Base-by-base conservation (phyloP, 2,329 filamentous ascomycete genomes). In the Venturiaceae sp. region DNA sequence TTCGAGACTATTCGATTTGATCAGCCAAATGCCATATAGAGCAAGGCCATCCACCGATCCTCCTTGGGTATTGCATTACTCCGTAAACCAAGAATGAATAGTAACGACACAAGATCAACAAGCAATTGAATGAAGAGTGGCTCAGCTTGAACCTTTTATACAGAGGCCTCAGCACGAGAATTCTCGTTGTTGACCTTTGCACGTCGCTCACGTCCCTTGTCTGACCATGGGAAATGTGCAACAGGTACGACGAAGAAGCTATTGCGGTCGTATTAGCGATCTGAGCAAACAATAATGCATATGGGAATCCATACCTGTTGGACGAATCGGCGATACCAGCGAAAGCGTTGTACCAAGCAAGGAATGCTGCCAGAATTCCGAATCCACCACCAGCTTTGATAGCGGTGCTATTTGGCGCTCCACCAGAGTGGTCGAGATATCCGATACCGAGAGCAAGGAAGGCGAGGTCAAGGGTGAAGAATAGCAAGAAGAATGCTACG, bases 201-300 rank as follows among this genome's bases (percentile, higher is more conserved):
- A 61, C 85, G 81, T 61, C 70, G 72, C 72, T 84, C 80, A 62
- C 81, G 82, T 57, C 83, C 88, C 75, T 87, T 87, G 66, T 88
- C 86, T 37, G 88, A 92, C 92, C 92, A 96, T 57, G 92, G 92
- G 80, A 96, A 95, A 80, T 96, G 91, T 66, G 88, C 86, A 63
- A 96, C 91, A 55, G 92, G 92, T 62, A 95, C 84, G 72, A 94
- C 80, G 80, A 96, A 94, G 84, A 96, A 96, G 78, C 90, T 94
- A 58, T 21, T 32, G 44, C 7, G 21, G 26, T 13, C 3, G 26
- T 13, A 13, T 56, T 56, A 56, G 54, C 19, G 23, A n/a, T n/a
- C n/a, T n/a, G n/a, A 5, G 16, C 3, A 7, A 8, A 13, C 21
- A 23, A 23, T 19, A 30, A 13, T 34, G 30, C 7, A 13, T 11